Evolutionary conservation across 129 eudicot species (phyloP), one percentile per base, ranked within the genome.

Genomic region (Kitagawia praeruptora): DNA sequence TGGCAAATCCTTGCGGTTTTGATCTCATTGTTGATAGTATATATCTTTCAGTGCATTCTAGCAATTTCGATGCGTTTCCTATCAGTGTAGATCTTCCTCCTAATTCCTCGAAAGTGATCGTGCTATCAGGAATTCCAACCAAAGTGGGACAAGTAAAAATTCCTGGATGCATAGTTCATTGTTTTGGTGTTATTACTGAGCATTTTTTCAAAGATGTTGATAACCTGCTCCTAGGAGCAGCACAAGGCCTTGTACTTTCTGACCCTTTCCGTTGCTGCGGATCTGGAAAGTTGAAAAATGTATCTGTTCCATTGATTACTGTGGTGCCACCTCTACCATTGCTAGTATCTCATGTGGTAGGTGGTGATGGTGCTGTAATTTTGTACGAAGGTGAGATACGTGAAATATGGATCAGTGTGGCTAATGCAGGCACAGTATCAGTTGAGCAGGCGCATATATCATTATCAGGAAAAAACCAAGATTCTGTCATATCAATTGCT

Each of bases 1-100:
- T 95, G 82, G 98, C 98, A 18, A 95, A 95, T 85, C 98, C 98
- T 21, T 95, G 98, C 77, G 97, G 98, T 37, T 95, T 95, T 77
- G 93, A 92, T 58, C 78, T 95, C n/a, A 79, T 82, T 82, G 96
- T 95, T 45, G 94, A 92, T 74, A 92, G 96, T 82, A 92, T 95
- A 56, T 95, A 95, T 85, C 94, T 95, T 0, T 92, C 96, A 0
- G 91, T 87, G 63, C 91, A 88, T 86, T 86, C 97, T 54, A 89
- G 88, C 81, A 95, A 95, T 79, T 90, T 95, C 46, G 94, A 92
- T 85, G 96, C 98, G 38, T 95, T 95, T 76, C 98, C 98, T 64
- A 86, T 92, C 77, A 88, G 90, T 83, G 96, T 92, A 7, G 92
- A 83, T 79, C 94, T 92, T 19, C 96, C 96, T 4, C 87, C 98